Evolutionary conservation across 1,284 basidiomycete species (phyloP).

Genomic region (Rhodotorula sp.): DNA sequence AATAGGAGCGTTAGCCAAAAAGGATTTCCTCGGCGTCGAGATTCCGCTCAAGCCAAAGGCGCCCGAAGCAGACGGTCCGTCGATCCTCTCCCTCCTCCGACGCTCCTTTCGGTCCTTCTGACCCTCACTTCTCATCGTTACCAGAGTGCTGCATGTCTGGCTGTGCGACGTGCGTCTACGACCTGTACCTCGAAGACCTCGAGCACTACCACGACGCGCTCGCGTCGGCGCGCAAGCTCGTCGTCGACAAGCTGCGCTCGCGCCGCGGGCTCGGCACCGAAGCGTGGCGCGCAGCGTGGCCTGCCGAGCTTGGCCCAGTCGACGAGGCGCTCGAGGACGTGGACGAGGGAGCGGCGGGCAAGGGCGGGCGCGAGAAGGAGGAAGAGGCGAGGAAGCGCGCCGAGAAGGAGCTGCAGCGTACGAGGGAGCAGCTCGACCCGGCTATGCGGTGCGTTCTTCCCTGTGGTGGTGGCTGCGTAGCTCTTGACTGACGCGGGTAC

Average conservation of each 20-base stretch:
- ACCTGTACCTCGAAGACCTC: conserved; percentile 38
- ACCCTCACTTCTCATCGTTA: neutral
- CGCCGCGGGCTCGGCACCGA: neutral
- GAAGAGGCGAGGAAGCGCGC: conserved; percentile 11
- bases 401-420: conserved; percentile 16
- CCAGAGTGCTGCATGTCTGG: conserved; percentile 41
- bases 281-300: conserved; percentile 3
- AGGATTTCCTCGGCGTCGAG: conserved; percentile 11
- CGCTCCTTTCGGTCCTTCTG: neutral
- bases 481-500: neutral
- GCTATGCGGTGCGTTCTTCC: conserved; percentile 16
- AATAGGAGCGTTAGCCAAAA: too few species aligned
- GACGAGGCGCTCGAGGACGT: neutral
- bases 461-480: neutral
- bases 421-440: conserved; percentile 16
- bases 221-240: neutral
- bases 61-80: conserved; percentile 28
- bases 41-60: conserved; percentile 16
- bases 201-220: conserved; percentile 18
- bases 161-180: conserved; percentile 37
- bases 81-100: too few species aligned
- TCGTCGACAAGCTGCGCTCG: neutral
- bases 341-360: neutral
- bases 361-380: neutral
- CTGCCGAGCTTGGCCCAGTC: neutral